These are phyloP conservation scores for Globisporangium emineosum DNA, from an alignment of 352 stramenopile species.

Conservation along the genomic window DNA sequence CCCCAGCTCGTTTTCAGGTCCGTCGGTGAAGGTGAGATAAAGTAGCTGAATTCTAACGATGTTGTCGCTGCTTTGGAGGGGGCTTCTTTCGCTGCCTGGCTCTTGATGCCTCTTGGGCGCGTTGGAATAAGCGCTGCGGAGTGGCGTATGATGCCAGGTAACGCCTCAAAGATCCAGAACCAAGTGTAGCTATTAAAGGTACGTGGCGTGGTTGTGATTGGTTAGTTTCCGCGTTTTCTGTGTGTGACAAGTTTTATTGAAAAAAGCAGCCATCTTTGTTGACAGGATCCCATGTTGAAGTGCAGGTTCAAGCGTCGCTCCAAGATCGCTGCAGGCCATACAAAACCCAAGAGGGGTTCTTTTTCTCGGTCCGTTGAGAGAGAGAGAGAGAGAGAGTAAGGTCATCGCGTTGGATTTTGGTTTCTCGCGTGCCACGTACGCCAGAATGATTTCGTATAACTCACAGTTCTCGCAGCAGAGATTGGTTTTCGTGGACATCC, in stretches of 20 bases:
- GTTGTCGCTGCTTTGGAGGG: background rate
- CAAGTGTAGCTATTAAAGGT: background rate
- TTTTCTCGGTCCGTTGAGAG: background rate
- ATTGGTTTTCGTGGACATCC: too few species aligned
- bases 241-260: slow-evolving; percentile 1
- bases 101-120: too few species aligned
- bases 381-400: too few species aligned
- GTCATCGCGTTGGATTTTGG: background rate
- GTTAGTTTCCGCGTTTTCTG: background rate
- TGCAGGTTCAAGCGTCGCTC: background rate
- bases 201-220: background rate
- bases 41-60: background rate
- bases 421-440: background rate
- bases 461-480: background rate
- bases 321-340: background rate
- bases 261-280: background rate
- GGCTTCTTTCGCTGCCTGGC: background rate
- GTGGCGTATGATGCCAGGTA: background rate
- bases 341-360: background rate
- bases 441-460: background rate
- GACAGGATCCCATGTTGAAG: background rate
- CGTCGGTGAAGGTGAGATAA: background rate
- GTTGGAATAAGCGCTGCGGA: too few species aligned
- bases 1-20: background rate
- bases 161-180: too few species aligned